These are phyloP conservation scores for Closterium sp. DNA, from an alignment of 139 green algal species.

Conservation along the genomic window DNA sequence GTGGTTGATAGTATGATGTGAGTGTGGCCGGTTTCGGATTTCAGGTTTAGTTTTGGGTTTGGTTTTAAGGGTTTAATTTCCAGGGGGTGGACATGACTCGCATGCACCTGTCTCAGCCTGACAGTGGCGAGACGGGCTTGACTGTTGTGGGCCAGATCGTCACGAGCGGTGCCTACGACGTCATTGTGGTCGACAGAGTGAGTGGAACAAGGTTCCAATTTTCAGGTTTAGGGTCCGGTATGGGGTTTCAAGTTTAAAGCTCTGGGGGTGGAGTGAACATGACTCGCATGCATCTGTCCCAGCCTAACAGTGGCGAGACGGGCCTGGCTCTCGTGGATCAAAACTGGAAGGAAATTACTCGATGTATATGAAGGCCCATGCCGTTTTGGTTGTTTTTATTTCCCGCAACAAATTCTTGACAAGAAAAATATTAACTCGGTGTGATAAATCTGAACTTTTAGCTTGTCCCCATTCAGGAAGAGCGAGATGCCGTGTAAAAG, in stretches of 20 bases:
- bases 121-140: conserved; percentile 81
- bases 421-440: too few species aligned
- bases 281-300: conserved; percentile 64
- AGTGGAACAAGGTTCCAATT: neutral
- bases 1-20: conserved; percentile 76
- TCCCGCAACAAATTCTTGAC: too few species aligned
- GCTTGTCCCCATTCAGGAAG: too few species aligned
- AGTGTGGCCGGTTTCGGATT: neutral
- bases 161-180: conserved; percentile 64
- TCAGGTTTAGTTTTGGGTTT: too few species aligned
- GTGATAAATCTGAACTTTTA: too few species aligned
- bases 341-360: too few species aligned
- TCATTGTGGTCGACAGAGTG: conserved; percentile 88
- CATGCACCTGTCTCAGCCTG: conserved; percentile 73
- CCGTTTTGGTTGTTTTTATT: neutral
- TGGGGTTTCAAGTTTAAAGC: neutral
- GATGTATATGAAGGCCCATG: too few species aligned
- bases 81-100: conserved; percentile 69
- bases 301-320: conserved; percentile 81
- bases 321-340: conserved; percentile 83
- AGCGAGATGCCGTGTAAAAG: too few species aligned
- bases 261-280: conserved; percentile 72
- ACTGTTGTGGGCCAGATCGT: conserved; percentile 79
- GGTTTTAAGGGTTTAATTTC: neutral
- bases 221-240: too few species aligned